phyloP scores from a whole-genome alignment of 352 stramenopile species.

The Pythium graminicola region DNA sequence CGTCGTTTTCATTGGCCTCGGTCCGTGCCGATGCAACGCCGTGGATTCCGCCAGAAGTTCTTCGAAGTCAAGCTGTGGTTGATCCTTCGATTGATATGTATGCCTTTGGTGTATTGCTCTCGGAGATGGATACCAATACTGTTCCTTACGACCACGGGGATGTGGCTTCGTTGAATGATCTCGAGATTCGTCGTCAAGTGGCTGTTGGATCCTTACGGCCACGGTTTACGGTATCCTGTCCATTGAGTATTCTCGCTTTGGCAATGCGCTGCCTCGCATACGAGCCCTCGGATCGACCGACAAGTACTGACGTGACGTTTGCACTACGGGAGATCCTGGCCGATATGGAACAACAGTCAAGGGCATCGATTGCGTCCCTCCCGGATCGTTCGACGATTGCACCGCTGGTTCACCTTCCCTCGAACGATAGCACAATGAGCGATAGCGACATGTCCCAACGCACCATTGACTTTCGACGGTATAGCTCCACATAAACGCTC shows the following conservation, averaged over 20 bases:
- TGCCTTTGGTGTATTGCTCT: conserved; percentile 43
- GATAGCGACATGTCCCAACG: conserved; percentile 24
- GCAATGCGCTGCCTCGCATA: conserved; percentile 24
- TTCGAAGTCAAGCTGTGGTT: conserved; percentile 9
- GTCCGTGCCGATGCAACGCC: conserved; percentile 14
- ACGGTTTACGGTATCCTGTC: conserved; percentile 12
- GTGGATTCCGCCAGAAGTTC: conserved; percentile 23
- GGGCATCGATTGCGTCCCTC: too few relatives aligned
- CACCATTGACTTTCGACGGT: conserved; percentile 28
- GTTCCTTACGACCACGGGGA: conserved; percentile 48
- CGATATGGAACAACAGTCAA: too few relatives aligned
- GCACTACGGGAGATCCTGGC: conserved; percentile 20
- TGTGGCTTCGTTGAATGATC: conserved; percentile 16
- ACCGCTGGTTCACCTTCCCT: conserved; percentile 6
- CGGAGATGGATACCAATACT: conserved; percentile 47
- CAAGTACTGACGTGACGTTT: conserved; percentile 19
- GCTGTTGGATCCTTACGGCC: conserved; percentile 22
- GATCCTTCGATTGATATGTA: conserved; percentile 36
- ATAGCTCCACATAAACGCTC: conserved; percentile 3
- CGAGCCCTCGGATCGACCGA: conserved; percentile 17
- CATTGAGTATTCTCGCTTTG: conserved; percentile 12
- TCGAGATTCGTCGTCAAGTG: conserved; percentile 30
- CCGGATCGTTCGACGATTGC: conserved; percentile 13
- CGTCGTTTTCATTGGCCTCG: conserved; percentile 7
- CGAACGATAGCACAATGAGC: conserved; percentile 14